Conservation (phyloP, 1,139 yeast species). For the Yarrowia galli region DNA sequence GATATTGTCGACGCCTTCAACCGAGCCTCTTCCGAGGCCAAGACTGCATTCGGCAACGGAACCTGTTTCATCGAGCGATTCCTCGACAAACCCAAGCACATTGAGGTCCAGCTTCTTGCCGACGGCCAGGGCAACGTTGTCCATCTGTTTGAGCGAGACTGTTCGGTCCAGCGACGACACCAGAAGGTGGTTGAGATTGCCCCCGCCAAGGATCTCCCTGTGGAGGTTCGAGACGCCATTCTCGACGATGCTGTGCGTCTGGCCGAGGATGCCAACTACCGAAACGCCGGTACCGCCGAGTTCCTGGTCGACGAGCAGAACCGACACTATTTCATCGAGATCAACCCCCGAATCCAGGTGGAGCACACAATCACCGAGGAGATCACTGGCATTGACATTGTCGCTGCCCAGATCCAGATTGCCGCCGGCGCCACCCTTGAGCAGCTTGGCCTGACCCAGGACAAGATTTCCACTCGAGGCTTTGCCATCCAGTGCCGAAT, state of each 20-base stretch:
- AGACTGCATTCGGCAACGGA: slow-evolving; percentile 95
- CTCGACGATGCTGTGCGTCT: slow-evolving; percentile 92
- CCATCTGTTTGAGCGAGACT: slow-evolving; percentile 96
- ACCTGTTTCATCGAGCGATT: slow-evolving; percentile 97
- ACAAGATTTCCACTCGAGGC: slow-evolving; percentile 93
- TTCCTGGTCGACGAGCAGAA: slow-evolving; percentile 92
- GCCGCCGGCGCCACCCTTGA: slow-evolving; percentile 97
- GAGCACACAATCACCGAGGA: slow-evolving; percentile 99
- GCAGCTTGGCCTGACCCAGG: slow-evolving; percentile 91
- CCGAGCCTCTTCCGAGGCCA: slow-evolving; percentile 95
- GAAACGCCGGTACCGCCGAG: slow-evolving; percentile 99
- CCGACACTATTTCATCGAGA: slow-evolving; percentile 97
- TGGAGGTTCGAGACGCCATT: slow-evolving; percentile 84
- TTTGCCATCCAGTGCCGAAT: slow-evolving; percentile 99
- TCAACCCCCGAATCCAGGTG: slow-evolving; percentile 98
- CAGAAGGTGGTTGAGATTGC: slow-evolving; percentile 99
- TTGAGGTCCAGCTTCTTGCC: slow-evolving; percentile 95
- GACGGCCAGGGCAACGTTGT: slow-evolving; percentile 94
- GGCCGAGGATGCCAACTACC: slow-evolving; percentile 85
- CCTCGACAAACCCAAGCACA: slow-evolving; percentile 94
- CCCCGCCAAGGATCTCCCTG: slow-evolving; percentile 93
- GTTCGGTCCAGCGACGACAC: slow-evolving; percentile 99
- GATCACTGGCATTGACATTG: slow-evolving; percentile 97
- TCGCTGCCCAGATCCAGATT: slow-evolving; percentile 98
- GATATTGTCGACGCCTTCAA: slow-evolving; percentile 88